Base-by-base conservation (phyloP, 495 filamentous ascomycete species). In the Hapsidospora chrysogenum region DNA sequence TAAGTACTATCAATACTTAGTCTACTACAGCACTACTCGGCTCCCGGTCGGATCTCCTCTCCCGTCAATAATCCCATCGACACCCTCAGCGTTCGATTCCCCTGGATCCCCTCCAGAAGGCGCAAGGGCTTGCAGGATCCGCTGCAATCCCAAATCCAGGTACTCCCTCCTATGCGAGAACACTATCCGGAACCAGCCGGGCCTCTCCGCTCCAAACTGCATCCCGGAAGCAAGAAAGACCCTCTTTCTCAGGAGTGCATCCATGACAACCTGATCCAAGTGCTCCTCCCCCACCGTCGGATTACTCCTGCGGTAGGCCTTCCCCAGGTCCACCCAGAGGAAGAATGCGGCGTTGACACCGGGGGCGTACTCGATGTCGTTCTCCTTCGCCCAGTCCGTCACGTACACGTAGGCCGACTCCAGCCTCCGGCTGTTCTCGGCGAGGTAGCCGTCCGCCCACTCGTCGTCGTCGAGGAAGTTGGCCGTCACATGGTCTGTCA, bases 101-200 rank as follows among this genome's bases (percentile, higher is more conserved):
- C n/a, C n/a, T n/a, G n/a, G n/a, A n/a, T n/a, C n/a, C n/a, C n/a
- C n/a, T n/a, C n/a, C n/a, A n/a, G n/a, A n/a, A n/a, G n/a, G n/a
- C n/a, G n/a, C n/a, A n/a, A n/a, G n/a, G 6, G 23, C 23, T 11
- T 26, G 6, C 23, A 26, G 13, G 6, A 36, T 27, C 7, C 33
- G 21, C 6, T 23, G 5, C 4, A 36, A 23, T 5, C 33, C 33
- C 33, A 25, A 21, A 9, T 28, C 10, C 21, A 36, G 18, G 20
- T 36, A 36, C 8, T 36, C 33, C 23, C 3, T 36, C 5, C 17
- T 16, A n/a, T 36, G 33, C 10, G 33, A 36, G 35, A 70, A 71
- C 10, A 67, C 59, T 35, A 74, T 44, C 10, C 70, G 44, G 40
- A 70, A 74, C 54, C 57, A 71, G 0, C 66, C 68, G 20, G 56